phyloP scores from a whole-genome alignment of 176 grass and related monocot species.

The Poa pratensis region DNA sequence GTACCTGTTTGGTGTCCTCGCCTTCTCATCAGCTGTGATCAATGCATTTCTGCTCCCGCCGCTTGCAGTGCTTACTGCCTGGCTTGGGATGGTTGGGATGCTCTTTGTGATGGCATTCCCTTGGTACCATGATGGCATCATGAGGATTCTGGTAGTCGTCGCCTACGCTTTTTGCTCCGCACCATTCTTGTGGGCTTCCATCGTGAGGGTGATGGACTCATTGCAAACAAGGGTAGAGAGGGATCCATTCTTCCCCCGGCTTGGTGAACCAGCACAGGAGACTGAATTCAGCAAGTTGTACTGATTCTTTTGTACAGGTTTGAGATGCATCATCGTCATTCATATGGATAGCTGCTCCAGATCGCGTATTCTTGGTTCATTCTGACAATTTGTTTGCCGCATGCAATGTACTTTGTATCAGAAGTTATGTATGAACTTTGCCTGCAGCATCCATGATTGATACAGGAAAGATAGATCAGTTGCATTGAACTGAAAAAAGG shows the following conservation, averaged over 20 bases:
- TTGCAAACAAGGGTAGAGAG: constrained; percentile 73
- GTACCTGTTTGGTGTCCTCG: constrained; percentile 70
- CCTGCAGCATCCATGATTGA: constrained; percentile 47
- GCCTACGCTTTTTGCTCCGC: constrained; percentile 67
- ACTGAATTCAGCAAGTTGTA: constrained; percentile 90
- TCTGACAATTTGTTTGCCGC: constrained; percentile 45
- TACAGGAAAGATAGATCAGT: constrained; percentile 46
- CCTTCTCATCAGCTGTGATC: constrained; percentile 66
- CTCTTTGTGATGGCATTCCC: constrained; percentile 89
- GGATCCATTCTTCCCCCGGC: constrained; percentile 73
- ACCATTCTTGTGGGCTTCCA: constrained; percentile 70
- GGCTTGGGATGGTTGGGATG: constrained; percentile 58
- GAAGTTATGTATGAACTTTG: constrained; percentile 29
- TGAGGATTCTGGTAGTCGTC: constrained; percentile 67
- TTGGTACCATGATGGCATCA: constrained; percentile 82
- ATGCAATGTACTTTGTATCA: constrained; percentile 38
- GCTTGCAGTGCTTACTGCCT: constrained; percentile 65
- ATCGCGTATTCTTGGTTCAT: constrained; percentile 62
- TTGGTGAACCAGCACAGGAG: constrained; percentile 66
- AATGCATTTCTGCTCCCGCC: constrained; percentile 72
- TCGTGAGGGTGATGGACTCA: constrained; percentile 63
- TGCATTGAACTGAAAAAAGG: constrained; percentile 22
- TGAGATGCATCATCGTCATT: constrained; percentile 32
- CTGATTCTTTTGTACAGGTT: constrained; percentile 59
- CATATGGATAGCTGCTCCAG: constrained; percentile 28